Percentiles rank a stretch among this genome's conserved stretches.
These are phyloP conservation scores for Puccinia polysora DNA, from an alignment of 1,284 basidiomycete species.

Conservation along the genomic window DNA sequence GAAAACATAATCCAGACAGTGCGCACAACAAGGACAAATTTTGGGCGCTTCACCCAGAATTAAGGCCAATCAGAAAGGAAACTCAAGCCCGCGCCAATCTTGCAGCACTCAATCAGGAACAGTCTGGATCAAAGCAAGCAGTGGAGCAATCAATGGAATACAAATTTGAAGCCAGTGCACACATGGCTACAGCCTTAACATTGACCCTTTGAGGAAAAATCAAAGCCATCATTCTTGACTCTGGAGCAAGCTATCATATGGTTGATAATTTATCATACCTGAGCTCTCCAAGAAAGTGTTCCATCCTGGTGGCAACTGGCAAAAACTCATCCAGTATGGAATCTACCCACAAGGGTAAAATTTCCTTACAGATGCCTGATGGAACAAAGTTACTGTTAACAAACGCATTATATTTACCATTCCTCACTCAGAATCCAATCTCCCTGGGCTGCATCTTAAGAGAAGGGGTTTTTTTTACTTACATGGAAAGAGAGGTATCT, in stretches of 20 bases:
- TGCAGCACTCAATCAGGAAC: background rate
- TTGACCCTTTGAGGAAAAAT: background rate
- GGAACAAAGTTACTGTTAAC: too few relatives aligned
- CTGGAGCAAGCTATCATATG: constrained; percentile 5
- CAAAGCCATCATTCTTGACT: background rate
- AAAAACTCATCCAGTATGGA: background rate
- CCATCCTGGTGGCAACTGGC: background rate
- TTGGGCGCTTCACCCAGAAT: background rate
- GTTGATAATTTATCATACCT: background rate
- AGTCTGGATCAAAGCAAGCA: background rate
- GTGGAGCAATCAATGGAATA: background rate
- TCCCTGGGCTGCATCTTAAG: too few relatives aligned
- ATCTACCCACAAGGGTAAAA: too few relatives aligned
- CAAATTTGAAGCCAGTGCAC: background rate
- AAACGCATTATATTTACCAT: too few relatives aligned
- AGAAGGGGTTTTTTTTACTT: too few relatives aligned
- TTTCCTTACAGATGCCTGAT: too few relatives aligned
- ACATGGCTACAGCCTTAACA: background rate
- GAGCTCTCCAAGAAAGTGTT: too few relatives aligned
- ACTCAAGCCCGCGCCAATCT: background rate
- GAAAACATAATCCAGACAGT: background rate
- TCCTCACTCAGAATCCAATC: too few relatives aligned
- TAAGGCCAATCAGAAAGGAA: background rate
- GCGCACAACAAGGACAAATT: background rate
- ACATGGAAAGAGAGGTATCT: too few relatives aligned